Evolutionary conservation across 73 alveolate species (phyloP).

Genomic region (Tetrahymena borealis): DNA sequence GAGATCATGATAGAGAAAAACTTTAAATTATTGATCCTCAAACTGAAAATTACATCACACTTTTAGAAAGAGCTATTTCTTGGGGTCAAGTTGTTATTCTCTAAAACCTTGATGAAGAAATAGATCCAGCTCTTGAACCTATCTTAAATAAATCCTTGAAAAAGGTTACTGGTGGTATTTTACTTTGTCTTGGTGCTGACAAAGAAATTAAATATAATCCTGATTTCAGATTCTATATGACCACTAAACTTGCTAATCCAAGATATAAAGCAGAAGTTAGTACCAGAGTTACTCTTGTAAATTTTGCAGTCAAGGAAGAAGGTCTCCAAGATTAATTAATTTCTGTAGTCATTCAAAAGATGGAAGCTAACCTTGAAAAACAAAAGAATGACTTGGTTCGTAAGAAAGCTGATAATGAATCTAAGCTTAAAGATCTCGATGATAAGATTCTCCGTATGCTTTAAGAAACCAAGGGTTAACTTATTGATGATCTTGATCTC

Average conservation of each 20-base stretch:
- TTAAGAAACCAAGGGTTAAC: conserved; percentile 77
- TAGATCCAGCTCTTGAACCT: conserved; percentile 98
- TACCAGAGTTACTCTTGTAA: conserved; percentile 49
- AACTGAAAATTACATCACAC: conserved; percentile 19
- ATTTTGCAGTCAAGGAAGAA: conserved; percentile 90
- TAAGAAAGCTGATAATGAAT: conserved; percentile 77
- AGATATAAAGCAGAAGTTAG: conserved; percentile 35
- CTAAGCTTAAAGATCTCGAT: conserved; percentile 77
- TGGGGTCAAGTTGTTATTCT: conserved; percentile 25
- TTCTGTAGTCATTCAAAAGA: conserved; percentile 88
- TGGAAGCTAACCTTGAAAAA: conserved; percentile 91
- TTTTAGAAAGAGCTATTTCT: conserved; percentile 17
- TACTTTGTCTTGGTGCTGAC: conserved; percentile 76
- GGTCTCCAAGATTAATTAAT: conserved; percentile 94
- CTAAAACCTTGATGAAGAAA: conserved; percentile 84
- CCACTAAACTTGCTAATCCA: conserved; percentile 41
- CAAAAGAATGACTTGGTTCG: conserved; percentile 76
- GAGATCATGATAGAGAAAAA: conserved; percentile 35
- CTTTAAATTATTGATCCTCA: conserved; percentile 26
- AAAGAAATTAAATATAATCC: conserved; percentile 85
- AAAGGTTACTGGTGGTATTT: conserved; percentile 45
- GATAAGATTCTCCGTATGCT: conserved; percentile 79
- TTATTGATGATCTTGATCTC: conserved; percentile 80
- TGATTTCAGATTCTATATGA: conserved; percentile 67
- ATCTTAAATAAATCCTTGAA: conserved; percentile 78